Conservation (phyloP, 257 asterid genomes). For the Perilla frutescens region DNA sequence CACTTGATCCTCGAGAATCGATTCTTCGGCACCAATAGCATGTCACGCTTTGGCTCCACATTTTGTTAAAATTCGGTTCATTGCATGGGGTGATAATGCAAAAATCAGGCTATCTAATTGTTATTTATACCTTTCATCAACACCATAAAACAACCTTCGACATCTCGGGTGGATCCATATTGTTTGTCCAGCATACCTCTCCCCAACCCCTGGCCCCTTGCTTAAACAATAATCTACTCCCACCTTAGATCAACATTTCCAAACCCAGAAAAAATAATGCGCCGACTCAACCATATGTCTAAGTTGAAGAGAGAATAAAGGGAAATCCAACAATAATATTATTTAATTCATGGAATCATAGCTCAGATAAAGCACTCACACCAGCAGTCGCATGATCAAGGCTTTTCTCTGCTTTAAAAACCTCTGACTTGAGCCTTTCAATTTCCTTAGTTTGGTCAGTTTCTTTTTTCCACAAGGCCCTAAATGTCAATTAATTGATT, state of each 20-base stretch:
- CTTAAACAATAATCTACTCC: constrained; percentile 6
- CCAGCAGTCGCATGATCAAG: constrained; percentile 98
- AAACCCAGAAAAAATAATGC: constrained; percentile 16
- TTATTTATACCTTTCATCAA: constrained; percentile 7
- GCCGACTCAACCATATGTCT: not conserved
- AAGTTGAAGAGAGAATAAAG: constrained; percentile 22
- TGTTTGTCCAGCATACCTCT: constrained; percentile 29
- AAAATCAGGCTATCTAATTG: constrained; percentile 4
- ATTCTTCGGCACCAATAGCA: constrained; percentile 12
- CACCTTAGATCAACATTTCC: constrained; percentile 24
- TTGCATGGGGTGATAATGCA: not conserved
- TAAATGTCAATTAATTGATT: constrained; percentile 39
- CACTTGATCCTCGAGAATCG: not conserved
- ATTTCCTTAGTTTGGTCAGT: constrained; percentile 74
- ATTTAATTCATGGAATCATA: constrained; percentile 20
- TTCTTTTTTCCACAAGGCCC: constrained; percentile 92
- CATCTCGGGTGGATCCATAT: constrained; percentile 2
- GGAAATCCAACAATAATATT: constrained; percentile 24
- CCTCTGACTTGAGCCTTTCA: constrained; percentile 84
- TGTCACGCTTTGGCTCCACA: constrained; percentile 22
- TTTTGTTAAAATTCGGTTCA: not conserved
- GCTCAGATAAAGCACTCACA: constrained; percentile 56
- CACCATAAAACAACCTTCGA: constrained; percentile 21
- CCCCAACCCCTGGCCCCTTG: constrained; percentile 10
- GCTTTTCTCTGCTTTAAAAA: constrained; percentile 92